Conservation (phyloP, 2,329 filamentous ascomycete genomes). For the Penicillium expansum region DNA sequence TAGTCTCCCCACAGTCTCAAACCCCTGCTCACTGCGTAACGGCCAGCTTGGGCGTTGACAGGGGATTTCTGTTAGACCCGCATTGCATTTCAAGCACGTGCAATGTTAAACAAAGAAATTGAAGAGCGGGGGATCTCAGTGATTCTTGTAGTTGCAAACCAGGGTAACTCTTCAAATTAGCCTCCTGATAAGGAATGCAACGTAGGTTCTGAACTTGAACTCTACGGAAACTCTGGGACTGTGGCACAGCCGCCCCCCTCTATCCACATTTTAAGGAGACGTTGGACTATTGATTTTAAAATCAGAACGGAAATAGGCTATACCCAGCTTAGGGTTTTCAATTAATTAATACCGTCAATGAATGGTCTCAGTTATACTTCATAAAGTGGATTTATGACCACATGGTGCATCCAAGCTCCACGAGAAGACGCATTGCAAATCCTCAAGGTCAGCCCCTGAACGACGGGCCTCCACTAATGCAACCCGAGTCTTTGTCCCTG, state of each 20-base stretch:
- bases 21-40: conserved; percentile 7
- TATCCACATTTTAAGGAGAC: neutral
- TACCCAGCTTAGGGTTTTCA: neutral
- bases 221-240: neutral
- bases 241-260: conserved; percentile 1
- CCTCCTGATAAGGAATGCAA: neutral
- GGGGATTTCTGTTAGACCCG: conserved; percentile 2
- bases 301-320: neutral
- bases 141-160: neutral
- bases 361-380: neutral
- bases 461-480: conserved; percentile 4
- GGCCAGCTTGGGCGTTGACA: neutral
- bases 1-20: neutral
- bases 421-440: conserved; percentile 10
- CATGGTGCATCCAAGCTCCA: conserved; percentile 11
- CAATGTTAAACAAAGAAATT: neutral
- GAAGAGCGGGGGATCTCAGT: neutral
- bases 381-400: conserved; percentile 10
- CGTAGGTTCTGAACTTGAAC: neutral
- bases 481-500: conserved; percentile 17
- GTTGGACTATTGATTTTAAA: conserved; percentile 5
- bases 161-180: neutral
- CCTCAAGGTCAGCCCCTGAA: conserved; percentile 5
- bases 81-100: conserved; percentile 8
- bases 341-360: neutral